Conservation (phyloP, 495 filamentous ascomycete species). For the Aspergillus sparsus region DNA sequence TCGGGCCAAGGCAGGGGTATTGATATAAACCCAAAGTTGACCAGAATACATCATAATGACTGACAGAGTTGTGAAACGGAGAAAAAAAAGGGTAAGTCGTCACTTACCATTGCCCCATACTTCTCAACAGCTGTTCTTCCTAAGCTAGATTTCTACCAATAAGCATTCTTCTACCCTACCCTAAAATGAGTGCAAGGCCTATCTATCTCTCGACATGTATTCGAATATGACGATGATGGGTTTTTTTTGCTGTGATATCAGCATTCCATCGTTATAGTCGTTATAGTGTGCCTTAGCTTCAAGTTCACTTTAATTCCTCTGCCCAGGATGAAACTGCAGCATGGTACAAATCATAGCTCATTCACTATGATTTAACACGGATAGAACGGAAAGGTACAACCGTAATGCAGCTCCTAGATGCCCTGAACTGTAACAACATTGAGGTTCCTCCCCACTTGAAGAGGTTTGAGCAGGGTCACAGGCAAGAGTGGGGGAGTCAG, state of each 20-base stretch:
- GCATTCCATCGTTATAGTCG: slow-evolving; percentile 53
- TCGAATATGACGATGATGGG: slow-evolving; percentile 34
- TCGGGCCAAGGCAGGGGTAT: no score
- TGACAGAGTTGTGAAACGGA: background rate
- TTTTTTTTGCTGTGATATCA: slow-evolving; percentile 50
- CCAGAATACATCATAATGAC: background rate
- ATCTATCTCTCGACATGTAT: slow-evolving; percentile 10
- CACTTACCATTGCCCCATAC: no score
- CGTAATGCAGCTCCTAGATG: slow-evolving; percentile 56
- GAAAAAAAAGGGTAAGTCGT: no score
- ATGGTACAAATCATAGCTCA: slow-evolving; percentile 60
- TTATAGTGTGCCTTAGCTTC: slow-evolving; percentile 49
- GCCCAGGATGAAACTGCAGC: slow-evolving; percentile 47
- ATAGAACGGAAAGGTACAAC: slow-evolving; percentile 57
- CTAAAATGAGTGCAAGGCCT: background rate
- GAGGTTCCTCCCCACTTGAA: slow-evolving; percentile 43
- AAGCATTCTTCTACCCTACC: no score
- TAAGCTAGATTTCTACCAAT: background rate
- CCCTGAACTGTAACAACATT: slow-evolving; percentile 46
- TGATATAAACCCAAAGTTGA: background rate
- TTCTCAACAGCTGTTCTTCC: background rate
- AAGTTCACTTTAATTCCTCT: slow-evolving; percentile 41
- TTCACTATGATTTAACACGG: slow-evolving; percentile 57
- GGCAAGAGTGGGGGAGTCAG: slow-evolving; percentile 42
- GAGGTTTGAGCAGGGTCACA: slow-evolving; percentile 52